Conservation (phyloP, 371 early-diverging fungal genomes). For the Mortierella sp. region DNA sequence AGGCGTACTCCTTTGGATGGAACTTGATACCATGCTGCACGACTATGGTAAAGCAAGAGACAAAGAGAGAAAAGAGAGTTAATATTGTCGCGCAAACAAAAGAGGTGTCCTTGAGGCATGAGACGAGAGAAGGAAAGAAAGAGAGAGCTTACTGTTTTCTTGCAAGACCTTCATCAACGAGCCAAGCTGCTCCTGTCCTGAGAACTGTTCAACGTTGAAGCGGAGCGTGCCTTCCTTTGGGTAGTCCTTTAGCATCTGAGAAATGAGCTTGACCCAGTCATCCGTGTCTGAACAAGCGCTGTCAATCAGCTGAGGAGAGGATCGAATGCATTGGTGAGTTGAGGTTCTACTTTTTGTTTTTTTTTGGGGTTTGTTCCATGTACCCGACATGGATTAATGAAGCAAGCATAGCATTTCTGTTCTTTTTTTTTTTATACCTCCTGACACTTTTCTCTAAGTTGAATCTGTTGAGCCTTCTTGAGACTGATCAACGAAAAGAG, state of each 20-base stretch:
- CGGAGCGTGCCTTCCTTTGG: constrained; percentile 39
- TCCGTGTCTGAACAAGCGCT: constrained; percentile 42
- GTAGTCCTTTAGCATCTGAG: constrained; percentile 46
- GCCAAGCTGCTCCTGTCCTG: constrained; percentile 39
- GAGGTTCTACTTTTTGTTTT: background rate
- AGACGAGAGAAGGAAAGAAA: background rate
- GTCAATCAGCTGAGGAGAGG: constrained; percentile 39
- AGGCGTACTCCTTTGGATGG: constrained; percentile 51
- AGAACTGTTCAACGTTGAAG: constrained; percentile 49
- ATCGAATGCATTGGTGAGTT: background rate
- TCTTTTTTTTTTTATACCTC: no score
- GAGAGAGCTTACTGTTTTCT: constrained; percentile 19
- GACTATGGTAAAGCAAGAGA: no score
- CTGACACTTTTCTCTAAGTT: constrained; percentile 35
- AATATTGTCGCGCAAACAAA: background rate
- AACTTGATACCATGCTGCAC: constrained; percentile 43
- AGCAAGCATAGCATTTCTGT: no score
- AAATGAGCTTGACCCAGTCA: constrained; percentile 48
- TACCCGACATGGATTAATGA: no score
- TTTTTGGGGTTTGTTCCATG: background rate
- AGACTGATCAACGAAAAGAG: constrained; percentile 49
- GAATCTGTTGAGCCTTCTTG: constrained; percentile 49
- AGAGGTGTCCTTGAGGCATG: background rate
- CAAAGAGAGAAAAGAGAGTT: background rate
- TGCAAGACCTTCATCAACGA: constrained; percentile 19